Base-by-base conservation (phyloP, 495 filamentous ascomycete species). In the Trichocladium uniseriatum region DNA sequence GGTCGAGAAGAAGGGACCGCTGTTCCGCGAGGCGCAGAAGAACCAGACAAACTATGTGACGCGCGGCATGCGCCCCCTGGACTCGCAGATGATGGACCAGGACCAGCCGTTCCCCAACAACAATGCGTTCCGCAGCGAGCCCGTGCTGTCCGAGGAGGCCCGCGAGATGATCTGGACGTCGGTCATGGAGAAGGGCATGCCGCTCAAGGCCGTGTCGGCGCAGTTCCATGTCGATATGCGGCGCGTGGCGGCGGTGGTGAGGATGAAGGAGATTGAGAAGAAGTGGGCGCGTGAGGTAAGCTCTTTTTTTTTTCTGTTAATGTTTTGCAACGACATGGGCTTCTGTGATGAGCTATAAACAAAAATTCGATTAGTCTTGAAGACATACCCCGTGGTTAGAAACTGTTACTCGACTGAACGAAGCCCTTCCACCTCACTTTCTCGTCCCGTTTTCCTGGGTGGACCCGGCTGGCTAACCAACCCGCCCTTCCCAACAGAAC, bases 301-400 rank as follows among this genome's bases (percentile, higher is more conserved):
- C 62, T 51, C 59, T 51, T 52, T 62, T 43, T 45, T 51, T 55
- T 62, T 52, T 29, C 27, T 29, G 5, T 29, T 10, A 5, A 5
- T 29, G 5, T 45, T 42, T 41, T n/a, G n/a, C n/a, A n/a, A n/a
- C n/a, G n/a, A n/a, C n/a, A n/a, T n/a, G 13, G 41, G 45, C 48
- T 58, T 54, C 60, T 45, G 38, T 76, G 72, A 75, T 80, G 75
- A 73, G 55, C 83, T 83, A 83, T 82, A 84, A 87, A 87, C 21
- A 73, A 78, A 76, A 79, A 77, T 80, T 82, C 89, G 91, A 96
- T 98, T 95, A 95, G 91, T 96, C 91, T 96, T 91, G 75, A 96
- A 95, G 91, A 96, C 88, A 79, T 57, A 70, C 53, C 72, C 61
- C 67, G 79, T 89, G 84, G 80, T 87, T 87, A 89, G 68, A 81